phyloP scores from a whole-genome alignment of 805 yeast genomes.

The Saccharomycopsis javanensis region DNA sequence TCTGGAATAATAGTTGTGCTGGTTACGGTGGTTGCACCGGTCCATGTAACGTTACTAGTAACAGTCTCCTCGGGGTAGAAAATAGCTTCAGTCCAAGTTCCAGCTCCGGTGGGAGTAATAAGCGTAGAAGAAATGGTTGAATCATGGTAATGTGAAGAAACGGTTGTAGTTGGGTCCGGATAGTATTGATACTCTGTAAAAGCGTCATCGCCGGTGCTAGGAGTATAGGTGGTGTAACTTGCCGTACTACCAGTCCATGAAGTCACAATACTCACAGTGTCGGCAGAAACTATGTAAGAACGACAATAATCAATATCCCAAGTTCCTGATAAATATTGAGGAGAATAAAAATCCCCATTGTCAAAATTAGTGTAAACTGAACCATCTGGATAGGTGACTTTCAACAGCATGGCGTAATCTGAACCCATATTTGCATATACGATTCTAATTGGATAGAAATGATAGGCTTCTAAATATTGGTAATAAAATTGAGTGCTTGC shows the following conservation, averaged over 20 bases:
- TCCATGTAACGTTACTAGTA: background rate
- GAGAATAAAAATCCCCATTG: too few species aligned
- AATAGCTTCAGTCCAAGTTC: background rate
- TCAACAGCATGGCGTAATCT: too few species aligned
- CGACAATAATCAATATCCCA: too few species aligned
- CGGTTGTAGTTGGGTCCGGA: constrained; percentile 9
- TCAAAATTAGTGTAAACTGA: too few species aligned
- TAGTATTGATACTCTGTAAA: background rate
- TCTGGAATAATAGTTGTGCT: constrained; percentile 3
- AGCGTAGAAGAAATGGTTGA: constrained; percentile 7
- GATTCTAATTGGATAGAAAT: too few species aligned
- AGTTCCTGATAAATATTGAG: too few species aligned
- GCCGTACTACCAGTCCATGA: background rate
- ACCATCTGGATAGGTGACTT: too few species aligned
- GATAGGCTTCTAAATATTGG: too few species aligned
- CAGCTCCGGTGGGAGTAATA: constrained; percentile 1
- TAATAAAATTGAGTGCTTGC: too few species aligned
- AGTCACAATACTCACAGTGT: constrained; percentile 1
- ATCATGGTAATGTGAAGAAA: constrained; percentile 4
- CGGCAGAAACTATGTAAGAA: too few species aligned
- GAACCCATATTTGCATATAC: too few species aligned
- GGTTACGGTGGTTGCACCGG: background rate
- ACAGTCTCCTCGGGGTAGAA: background rate
- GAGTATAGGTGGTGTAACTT: background rate
- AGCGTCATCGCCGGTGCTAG: background rate